Conservation (phyloP, 257 asterid genomes). For the Nicotiana obtusifolia region DNA sequence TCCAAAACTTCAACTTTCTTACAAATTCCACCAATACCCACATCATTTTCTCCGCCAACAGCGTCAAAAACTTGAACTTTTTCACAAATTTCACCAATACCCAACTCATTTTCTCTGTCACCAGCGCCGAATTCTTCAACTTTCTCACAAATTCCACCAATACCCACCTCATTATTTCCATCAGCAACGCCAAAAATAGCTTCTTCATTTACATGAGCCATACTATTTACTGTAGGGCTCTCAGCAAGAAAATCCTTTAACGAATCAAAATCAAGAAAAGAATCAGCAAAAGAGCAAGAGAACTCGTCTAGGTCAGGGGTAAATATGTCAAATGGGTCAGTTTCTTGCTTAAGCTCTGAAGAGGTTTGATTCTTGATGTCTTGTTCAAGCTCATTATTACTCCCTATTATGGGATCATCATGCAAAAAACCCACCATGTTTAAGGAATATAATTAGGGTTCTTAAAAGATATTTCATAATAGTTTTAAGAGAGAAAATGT, state of each 20-base stretch:
- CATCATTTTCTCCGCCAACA: too few relatives aligned
- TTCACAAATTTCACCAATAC: too few relatives aligned
- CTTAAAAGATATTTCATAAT: background rate
- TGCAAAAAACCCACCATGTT: conserved; percentile 52
- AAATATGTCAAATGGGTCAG: conserved; percentile 24
- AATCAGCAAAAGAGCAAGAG: conserved; percentile 10
- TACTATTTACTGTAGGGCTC: background rate
- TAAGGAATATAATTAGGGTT: conserved; percentile 16
- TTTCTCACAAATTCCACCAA: background rate
- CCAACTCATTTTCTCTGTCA: too few relatives aligned
- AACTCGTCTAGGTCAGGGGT: conserved; percentile 37
- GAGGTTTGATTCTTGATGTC: conserved; percentile 19
- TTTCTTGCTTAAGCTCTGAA: conserved; percentile 24
- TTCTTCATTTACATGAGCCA: conserved; percentile 28
- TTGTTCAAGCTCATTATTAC: conserved; percentile 29
- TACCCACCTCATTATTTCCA: background rate
- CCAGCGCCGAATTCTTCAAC: too few relatives aligned
- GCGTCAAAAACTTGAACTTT: too few relatives aligned
- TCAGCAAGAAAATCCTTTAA: conserved; percentile 33
- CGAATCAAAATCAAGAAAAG: conserved; percentile 47
- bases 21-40: too few relatives aligned
- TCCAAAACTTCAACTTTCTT: too few relatives aligned
- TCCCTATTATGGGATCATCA: conserved; percentile 3
- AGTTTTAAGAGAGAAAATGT: background rate
- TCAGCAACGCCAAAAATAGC: conserved; percentile 8